These are phyloP conservation scores for Penicillium aurantiogriseum DNA, from an alignment of 2,329 filamentous ascomycete species.

Conservation along the genomic window DNA sequence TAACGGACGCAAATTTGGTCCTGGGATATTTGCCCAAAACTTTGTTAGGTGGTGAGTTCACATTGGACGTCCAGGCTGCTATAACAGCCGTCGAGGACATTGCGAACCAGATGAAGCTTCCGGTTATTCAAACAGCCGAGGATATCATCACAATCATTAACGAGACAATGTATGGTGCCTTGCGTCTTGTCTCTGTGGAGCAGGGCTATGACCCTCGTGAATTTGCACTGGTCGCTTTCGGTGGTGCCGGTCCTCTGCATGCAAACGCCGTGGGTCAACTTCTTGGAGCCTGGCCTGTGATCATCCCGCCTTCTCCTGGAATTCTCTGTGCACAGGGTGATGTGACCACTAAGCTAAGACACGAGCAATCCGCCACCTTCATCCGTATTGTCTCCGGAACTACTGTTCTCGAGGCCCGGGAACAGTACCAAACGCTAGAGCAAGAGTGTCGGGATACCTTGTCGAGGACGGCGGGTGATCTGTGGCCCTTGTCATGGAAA, in stretches of 20 bases:
- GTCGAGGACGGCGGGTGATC: constrained; percentile 35
- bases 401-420: constrained; percentile 33
- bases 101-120: constrained; percentile 48
- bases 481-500: constrained; percentile 30
- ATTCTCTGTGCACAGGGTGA: constrained; percentile 53
- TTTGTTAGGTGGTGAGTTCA: constrained; percentile 48
- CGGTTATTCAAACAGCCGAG: constrained; percentile 45
- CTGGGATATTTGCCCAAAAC: constrained; percentile 50
- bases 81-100: constrained; percentile 43
- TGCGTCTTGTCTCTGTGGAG: constrained; percentile 53
- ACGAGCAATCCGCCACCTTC: constrained; percentile 48
- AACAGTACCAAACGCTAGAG: constrained; percentile 38
- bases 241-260: constrained; percentile 53
- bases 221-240: constrained; percentile 53
- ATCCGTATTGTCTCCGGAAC: constrained; percentile 44
- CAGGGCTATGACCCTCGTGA: constrained; percentile 53
- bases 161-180: constrained; percentile 53
- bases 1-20: constrained; percentile 51
- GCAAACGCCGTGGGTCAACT: constrained; percentile 52
- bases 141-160: constrained; percentile 52
- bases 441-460: constrained; percentile 41
- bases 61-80: constrained; percentile 47
- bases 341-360: constrained; percentile 50
- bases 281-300: constrained; percentile 53
- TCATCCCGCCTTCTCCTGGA: constrained; percentile 52